phyloP scores from a whole-genome alignment of 106 monocot species.

The Allium cepa region DNA sequence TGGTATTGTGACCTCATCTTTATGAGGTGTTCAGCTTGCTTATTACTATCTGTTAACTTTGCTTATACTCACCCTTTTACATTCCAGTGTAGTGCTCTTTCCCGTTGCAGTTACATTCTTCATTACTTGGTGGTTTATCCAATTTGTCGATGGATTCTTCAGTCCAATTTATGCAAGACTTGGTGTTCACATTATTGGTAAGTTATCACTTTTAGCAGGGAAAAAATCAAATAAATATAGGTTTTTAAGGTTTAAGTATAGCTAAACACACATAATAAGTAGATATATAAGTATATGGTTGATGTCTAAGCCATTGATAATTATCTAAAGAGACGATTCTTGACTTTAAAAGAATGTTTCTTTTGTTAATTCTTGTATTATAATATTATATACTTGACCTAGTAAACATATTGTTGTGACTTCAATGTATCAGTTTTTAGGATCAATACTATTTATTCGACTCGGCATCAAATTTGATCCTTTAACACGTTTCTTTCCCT shows the following conservation, averaged over 20 bases:
- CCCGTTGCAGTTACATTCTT: conserved; percentile 94
- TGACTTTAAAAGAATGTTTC: too few species aligned
- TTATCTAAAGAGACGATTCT: too few species aligned
- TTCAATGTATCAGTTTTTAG: too few species aligned
- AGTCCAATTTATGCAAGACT: conserved; percentile 76
- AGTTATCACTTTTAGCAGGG: not conserved
- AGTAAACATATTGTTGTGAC: too few species aligned
- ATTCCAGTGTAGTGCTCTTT: conserved; percentile 85
- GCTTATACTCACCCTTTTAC: not conserved
- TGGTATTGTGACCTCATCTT: conserved; percentile 22
- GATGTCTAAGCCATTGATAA: conserved; percentile 15
- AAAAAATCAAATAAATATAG: too few species aligned
- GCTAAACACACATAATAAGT: too few species aligned
- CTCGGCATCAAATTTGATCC: not conserved
- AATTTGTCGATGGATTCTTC: conserved; percentile 95
- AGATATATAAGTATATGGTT: conserved; percentile 3
- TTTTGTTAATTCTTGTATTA: too few species aligned
- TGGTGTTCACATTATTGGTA: conserved; percentile 83
- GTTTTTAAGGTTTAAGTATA: too few species aligned
- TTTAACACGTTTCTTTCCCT: not conserved
- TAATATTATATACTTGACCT: too few species aligned
- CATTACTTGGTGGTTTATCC: conserved; percentile 96
- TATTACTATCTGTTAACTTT: too few species aligned
- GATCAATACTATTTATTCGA: too few species aligned
- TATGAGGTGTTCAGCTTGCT: too few species aligned